Percentiles rank a stretch among this genome's conserved stretches.
Conservation (phyloP, 2,329 filamentous ascomycete genomes). For the Colletotrichum viniferum region DNA sequence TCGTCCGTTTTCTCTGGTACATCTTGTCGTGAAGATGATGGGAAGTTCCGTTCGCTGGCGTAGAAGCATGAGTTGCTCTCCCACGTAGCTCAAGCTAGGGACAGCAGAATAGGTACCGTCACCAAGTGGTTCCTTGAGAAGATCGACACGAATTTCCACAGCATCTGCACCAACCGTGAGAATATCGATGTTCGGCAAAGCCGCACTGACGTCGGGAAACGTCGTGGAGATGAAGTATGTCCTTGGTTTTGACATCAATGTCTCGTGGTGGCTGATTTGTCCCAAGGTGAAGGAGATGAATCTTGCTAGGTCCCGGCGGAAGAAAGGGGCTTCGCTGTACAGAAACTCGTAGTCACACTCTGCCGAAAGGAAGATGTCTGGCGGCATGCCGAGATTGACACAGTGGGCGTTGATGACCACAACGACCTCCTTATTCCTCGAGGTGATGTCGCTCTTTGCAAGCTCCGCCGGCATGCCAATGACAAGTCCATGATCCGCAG, state of each 20-base stretch:
- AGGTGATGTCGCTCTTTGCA: constrained; percentile 61
- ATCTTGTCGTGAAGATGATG: constrained; percentile 89
- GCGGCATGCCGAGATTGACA: constrained; percentile 71
- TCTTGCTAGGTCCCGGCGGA: constrained; percentile 76
- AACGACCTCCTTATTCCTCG: constrained; percentile 62
- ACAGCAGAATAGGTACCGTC: constrained; percentile 68
- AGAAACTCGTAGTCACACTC: constrained; percentile 86
- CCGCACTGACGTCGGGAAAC: constrained; percentile 83
- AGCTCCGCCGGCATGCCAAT: constrained; percentile 66
- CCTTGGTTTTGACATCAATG: constrained; percentile 76
- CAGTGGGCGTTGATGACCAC: constrained; percentile 80
- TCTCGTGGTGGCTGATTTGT: constrained; percentile 78
- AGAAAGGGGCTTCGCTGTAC: constrained; percentile 75
- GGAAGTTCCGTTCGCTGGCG: constrained; percentile 84
- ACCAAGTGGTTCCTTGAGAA: constrained; percentile 73
- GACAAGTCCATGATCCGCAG: constrained; percentile 66
- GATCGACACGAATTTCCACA: constrained; percentile 82
- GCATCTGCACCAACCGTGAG: constrained; percentile 86
- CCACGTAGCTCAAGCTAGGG: constrained; percentile 83
- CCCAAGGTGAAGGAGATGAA: constrained; percentile 82
- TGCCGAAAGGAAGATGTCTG: constrained; percentile 68
- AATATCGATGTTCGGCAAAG: constrained; percentile 84
- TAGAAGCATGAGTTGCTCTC: constrained; percentile 83
- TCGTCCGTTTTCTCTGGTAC: constrained; percentile 79
- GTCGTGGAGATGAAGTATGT: constrained; percentile 89